These are phyloP conservation scores for Ustulina deusta DNA, from an alignment of 2,329 filamentous ascomycete genomes.

Conservation along the genomic window DNA sequence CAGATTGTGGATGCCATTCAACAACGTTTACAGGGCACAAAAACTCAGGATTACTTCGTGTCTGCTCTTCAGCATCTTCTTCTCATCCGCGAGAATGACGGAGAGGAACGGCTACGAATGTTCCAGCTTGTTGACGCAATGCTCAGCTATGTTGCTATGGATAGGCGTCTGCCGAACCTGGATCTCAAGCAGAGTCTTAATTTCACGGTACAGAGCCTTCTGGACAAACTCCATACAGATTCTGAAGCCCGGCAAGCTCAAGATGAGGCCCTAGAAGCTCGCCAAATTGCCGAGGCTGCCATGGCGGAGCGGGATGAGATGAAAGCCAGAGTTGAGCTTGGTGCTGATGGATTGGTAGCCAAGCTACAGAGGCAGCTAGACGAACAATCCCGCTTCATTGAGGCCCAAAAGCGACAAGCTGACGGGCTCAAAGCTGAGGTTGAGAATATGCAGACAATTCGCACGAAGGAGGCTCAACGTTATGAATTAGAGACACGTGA, in stretches of 20 bases:
- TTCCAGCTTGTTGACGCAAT: conserved; percentile 99
- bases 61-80: conserved; percentile 95
- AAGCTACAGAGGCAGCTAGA: conserved; percentile 95
- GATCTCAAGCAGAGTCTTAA: conserved; percentile 98
- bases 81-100: conserved; percentile 89
- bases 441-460: conserved; percentile 84
- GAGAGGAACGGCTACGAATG: conserved; percentile 91
- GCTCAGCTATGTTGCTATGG: conserved; percentile 99
- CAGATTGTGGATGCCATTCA: conserved; percentile 97
- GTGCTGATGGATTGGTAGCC: conserved; percentile 91
- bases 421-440: conserved; percentile 91
- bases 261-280: conserved; percentile 89
- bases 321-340: conserved; percentile 86
- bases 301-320: conserved; percentile 97
- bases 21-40: conserved; percentile 82
- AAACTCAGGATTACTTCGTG: conserved; percentile 94
- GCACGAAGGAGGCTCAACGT: conserved; percentile 90
- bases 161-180: conserved; percentile 93
- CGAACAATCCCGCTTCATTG: conserved; percentile 90
- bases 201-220: conserved; percentile 93
- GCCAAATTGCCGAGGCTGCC: conserved; percentile 93
- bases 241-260: conserved; percentile 91
- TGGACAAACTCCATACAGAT: conserved; percentile 97
- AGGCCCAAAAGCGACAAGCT: conserved; percentile 86
- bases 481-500: conserved; percentile 97